These are phyloP conservation scores for Lachnellula subtilissima DNA, from an alignment of 2,329 filamentous ascomycete species.

Conservation along the genomic window DNA sequence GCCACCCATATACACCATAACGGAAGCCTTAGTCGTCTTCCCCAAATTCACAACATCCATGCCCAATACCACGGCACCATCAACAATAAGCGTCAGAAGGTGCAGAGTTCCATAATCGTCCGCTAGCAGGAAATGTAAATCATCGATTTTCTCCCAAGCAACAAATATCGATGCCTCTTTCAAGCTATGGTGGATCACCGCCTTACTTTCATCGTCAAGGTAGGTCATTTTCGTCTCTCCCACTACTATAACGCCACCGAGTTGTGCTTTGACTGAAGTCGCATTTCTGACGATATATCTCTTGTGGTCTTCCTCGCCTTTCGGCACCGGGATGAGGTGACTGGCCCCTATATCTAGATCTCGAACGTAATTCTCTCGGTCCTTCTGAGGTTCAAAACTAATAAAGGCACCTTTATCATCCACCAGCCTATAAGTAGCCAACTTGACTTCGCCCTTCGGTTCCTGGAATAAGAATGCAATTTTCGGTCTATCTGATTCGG, in stretches of 20 bases:
- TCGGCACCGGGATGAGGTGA: conserved; percentile 59
- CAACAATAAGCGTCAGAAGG: conserved; percentile 72
- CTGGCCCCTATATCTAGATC: conserved; percentile 52
- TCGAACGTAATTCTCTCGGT: conserved; percentile 50
- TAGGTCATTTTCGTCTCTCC: conserved; percentile 82
- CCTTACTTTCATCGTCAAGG: conserved; percentile 71
- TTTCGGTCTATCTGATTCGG: conserved; percentile 50
- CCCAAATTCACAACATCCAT: conserved; percentile 66
- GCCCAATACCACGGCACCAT: conserved; percentile 61
- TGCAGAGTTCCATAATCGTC: conserved; percentile 88
- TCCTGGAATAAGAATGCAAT: conserved; percentile 64
- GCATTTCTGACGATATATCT: conserved; percentile 55
- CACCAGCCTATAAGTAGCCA: conserved; percentile 57
- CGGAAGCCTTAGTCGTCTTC: conserved; percentile 68
- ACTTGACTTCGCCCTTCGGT: conserved; percentile 50
- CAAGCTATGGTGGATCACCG: conserved; percentile 59
- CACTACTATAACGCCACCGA: conserved; percentile 68
- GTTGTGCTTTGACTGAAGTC: conserved; percentile 45
- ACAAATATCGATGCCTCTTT: conserved; percentile 79
- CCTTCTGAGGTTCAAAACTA: conserved; percentile 49
- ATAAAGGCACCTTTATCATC: conserved; percentile 52
- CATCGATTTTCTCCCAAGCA: conserved; percentile 84
- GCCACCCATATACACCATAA: conserved; percentile 70
- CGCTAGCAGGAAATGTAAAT: conserved; percentile 76
- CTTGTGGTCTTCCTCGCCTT: conserved; percentile 52